These are phyloP conservation scores for Lipomyces mesembrius DNA, from an alignment of 805 yeast genomes.

Conservation along the genomic window DNA sequence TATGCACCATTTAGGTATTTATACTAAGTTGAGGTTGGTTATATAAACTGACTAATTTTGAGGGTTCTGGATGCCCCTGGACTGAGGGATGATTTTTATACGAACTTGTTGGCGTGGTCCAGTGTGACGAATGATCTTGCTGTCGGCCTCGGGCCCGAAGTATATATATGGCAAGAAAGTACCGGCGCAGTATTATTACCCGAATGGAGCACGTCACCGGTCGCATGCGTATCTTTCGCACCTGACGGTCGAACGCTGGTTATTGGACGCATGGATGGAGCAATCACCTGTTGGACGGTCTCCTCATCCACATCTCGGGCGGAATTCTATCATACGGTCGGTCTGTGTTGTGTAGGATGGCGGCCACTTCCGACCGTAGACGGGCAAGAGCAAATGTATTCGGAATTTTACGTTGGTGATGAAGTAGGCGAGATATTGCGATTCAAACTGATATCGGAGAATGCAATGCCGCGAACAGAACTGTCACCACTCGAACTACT, in stretches of 20 bases:
- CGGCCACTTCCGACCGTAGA: constrained; percentile 22
- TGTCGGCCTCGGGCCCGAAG: constrained; percentile 66
- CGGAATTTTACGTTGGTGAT: constrained; percentile 40
- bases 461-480: neutral
- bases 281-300: constrained; percentile 52
- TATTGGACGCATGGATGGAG: constrained; percentile 65
- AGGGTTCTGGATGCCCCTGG: constrained; percentile 71
- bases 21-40: neutral
- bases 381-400: neutral
- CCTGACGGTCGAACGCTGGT: constrained; percentile 55
- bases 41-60: constrained; percentile 42
- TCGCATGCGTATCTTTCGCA: constrained; percentile 56
- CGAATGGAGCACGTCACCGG: constrained; percentile 45
- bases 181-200: constrained; percentile 54
- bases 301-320: constrained; percentile 18
- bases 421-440: constrained; percentile 38
- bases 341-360: constrained; percentile 40
- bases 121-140: constrained; percentile 54
- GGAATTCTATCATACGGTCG: constrained; percentile 34
- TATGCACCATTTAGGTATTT: constrained; percentile 30
- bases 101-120: constrained; percentile 78
- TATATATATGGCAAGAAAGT: constrained; percentile 65
- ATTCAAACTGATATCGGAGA: constrained; percentile 11
- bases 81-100: constrained; percentile 74
- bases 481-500: constrained; percentile 13